Evolutionary conservation across 352 stramenopile species (phyloP), one percentile per base, ranked within the genome.

Genomic region (Globisporangium megalacanthum): DNA sequence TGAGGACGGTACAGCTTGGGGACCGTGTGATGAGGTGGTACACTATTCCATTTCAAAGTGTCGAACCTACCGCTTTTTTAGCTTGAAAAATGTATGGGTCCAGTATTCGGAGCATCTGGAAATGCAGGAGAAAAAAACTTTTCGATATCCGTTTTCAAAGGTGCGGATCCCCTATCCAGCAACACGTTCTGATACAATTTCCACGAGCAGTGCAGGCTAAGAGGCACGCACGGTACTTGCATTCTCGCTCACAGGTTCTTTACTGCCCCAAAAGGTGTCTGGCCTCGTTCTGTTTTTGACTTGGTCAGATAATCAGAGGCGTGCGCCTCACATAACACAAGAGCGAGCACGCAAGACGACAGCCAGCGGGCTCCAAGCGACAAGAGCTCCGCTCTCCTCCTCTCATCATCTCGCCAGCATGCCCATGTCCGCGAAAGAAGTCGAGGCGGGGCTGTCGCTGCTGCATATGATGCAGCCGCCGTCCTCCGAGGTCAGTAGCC

Each of bases 401-500:
- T 39, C 10, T 13, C 7, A 39, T 13, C 7, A 39, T 13, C 10
- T 39, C 35, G 41, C 41, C 42, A 48, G 39, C 6, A 41, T 35
- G 9, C 50, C 50, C 55, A 74, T 85, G 58, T 73, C 67, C 11
- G 62, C 75, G 35, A 83, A 82, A 46, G 79, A 89, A 49, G 66
- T 86, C 36, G 72, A 87, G 54, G 79, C 76, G 6, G 70, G 79
- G 9, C 71, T 87, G 31, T 86, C 79, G 56, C 60, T 89, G 48
- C 64, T 89, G 50, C 62, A 75, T 54, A 89, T 89, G 79, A 82
- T 76, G 74, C 73, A 80, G 53, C 59, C 52, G 31, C 6, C 15
- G 52, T 4, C 51, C 6, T 10, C 48, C 41, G 49, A 63, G 49
- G 41, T 58, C 56, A 61, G 52, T 45, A 52, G 14, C 42, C 58